Conservation (phyloP, 2,329 filamentous ascomycete genomes). For the Metarhizium sp. region DNA sequence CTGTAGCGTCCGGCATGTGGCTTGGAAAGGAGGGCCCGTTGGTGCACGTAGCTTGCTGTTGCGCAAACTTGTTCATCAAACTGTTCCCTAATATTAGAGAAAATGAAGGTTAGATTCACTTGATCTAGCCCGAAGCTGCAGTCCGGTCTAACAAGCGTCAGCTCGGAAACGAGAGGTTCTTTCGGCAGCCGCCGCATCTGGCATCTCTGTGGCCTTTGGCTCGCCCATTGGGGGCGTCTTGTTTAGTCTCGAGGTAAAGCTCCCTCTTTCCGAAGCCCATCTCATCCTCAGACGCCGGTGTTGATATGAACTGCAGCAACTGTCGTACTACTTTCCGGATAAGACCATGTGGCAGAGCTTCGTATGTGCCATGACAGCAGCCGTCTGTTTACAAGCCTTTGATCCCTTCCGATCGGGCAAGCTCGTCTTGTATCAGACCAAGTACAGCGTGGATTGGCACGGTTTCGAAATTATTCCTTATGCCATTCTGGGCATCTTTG, state of each 20-base stretch:
- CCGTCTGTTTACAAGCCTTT: slow-evolving; percentile 82
- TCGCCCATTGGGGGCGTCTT: slow-evolving; percentile 89
- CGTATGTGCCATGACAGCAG: slow-evolving; percentile 97
- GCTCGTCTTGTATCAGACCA: slow-evolving; percentile 91
- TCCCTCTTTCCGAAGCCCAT: not conserved
- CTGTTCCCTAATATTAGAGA: slow-evolving; percentile 67
- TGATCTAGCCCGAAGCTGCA: not conserved
- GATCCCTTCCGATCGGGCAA: slow-evolving; percentile 95
- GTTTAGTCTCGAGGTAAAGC: slow-evolving; percentile 76
- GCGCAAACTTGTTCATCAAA: slow-evolving; percentile 89
- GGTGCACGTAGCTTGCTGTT: slow-evolving; percentile 95
- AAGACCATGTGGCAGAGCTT: slow-evolving; percentile 99
- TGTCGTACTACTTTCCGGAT: slow-evolving; percentile 96
- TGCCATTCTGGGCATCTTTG: slow-evolving; percentile 73
- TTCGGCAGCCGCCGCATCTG: slow-evolving; percentile 83
- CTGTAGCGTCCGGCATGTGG: slow-evolving; percentile 93
- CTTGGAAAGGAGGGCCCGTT: slow-evolving; percentile 91
- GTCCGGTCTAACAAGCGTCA: slow-evolving; percentile 20
- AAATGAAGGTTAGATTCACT: slow-evolving; percentile 62
- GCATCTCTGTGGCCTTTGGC: slow-evolving; percentile 89
- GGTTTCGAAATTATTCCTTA: slow-evolving; percentile 90
- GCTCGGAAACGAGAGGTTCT: slow-evolving; percentile 89
- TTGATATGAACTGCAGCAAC: slow-evolving; percentile 44
- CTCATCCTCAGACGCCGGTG: not conserved
- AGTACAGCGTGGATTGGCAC: slow-evolving; percentile 86